Evolutionary conservation across 768 basidiomycete species (phyloP).

Genomic region (Trametopsis cervina): DNA sequence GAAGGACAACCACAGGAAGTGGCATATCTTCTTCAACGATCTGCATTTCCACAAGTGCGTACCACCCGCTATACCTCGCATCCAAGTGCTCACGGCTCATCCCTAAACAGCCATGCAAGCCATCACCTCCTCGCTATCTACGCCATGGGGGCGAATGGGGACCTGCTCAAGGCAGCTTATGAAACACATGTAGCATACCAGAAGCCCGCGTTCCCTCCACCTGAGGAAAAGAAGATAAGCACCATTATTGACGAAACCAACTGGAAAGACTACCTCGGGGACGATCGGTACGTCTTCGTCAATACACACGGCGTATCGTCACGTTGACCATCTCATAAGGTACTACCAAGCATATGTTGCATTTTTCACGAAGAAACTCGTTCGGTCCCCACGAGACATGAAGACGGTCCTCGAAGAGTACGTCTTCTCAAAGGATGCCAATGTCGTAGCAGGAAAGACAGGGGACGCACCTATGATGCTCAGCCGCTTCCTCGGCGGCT

Average conservation of each 20-base stretch:
- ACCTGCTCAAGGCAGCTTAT: slow-evolving; percentile 37
- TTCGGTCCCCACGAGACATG: slow-evolving; percentile 30
- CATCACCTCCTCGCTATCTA: slow-evolving; percentile 57
- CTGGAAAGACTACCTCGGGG: slow-evolving; percentile 48
- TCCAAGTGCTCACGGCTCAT: not conserved
- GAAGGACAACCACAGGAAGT: slow-evolving; percentile 40
- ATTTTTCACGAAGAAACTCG: slow-evolving; percentile 41
- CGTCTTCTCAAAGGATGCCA: slow-evolving; percentile 40
- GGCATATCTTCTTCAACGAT: slow-evolving; percentile 45
- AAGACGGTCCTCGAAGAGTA: slow-evolving; percentile 47
- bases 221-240: slow-evolving; percentile 18
- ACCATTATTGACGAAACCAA: slow-evolving; percentile 37
- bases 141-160: slow-evolving; percentile 47
- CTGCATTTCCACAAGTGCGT: slow-evolving; percentile 45
- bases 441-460: slow-evolving; percentile 12
- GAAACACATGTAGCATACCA: slow-evolving; percentile 32
- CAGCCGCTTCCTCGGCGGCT: slow-evolving; percentile 46
- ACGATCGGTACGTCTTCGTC: slow-evolving; percentile 37
- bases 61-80: not conserved
- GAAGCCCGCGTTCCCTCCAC: slow-evolving; percentile 35
- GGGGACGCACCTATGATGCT: slow-evolving; percentile 43
- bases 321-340: slow-evolving; percentile 25
- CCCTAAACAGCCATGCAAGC: slow-evolving; percentile 38
- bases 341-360: slow-evolving; percentile 53
- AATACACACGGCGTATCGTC: not conserved